These are phyloP conservation scores for Arthroderma sp. DNA, from an alignment of 2,329 filamentous ascomycete species.

Conservation along the genomic window DNA sequence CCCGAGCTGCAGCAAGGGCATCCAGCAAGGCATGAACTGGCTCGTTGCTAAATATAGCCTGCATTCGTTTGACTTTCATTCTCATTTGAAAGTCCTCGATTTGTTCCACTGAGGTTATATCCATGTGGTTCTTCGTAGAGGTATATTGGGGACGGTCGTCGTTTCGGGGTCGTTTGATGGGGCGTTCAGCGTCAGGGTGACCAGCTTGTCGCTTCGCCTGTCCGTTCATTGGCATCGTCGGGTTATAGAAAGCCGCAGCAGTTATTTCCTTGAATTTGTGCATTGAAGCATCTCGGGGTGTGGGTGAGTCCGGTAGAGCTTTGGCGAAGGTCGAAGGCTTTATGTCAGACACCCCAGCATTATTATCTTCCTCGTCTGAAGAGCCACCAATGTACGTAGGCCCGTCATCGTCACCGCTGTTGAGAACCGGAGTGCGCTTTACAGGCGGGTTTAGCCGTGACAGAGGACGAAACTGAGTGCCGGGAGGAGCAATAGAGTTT, in stretches of 20 bases:
- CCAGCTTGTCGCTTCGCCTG: constrained; percentile 28
- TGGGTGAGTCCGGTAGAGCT: constrained; percentile 29
- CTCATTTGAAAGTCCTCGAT: constrained; percentile 38
- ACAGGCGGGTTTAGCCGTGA: constrained; percentile 25
- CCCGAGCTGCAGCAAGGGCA: constrained; percentile 37
- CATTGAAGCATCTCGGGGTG: constrained; percentile 15
- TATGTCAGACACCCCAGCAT: constrained; percentile 42
- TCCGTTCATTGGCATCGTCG: constrained; percentile 10
- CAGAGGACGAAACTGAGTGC: constrained; percentile 54
- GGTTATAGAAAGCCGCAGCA: constrained; percentile 29
- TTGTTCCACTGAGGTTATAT: constrained; percentile 32
- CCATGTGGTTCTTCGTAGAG: constrained; percentile 16
- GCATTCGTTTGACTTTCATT: constrained; percentile 41
- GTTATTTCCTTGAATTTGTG: constrained; percentile 33
- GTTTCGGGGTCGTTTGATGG: constrained; percentile 19
- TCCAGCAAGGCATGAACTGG: constrained; percentile 37
- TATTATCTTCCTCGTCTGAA: constrained; percentile 46
- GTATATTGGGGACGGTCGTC: constrained; percentile 5
- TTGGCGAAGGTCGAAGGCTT: constrained; percentile 45
- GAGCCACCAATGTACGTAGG: constrained; percentile 49
- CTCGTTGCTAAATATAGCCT: constrained; percentile 33
- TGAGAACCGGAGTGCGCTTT: constrained; percentile 27
- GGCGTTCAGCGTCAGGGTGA: constrained; percentile 29
- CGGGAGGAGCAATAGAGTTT: constrained; percentile 58
- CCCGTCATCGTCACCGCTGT: constrained; percentile 43